phyloP scores from a whole-genome alignment of 495 filamentous ascomycete species.

The Lentithecium fluviatile region DNA sequence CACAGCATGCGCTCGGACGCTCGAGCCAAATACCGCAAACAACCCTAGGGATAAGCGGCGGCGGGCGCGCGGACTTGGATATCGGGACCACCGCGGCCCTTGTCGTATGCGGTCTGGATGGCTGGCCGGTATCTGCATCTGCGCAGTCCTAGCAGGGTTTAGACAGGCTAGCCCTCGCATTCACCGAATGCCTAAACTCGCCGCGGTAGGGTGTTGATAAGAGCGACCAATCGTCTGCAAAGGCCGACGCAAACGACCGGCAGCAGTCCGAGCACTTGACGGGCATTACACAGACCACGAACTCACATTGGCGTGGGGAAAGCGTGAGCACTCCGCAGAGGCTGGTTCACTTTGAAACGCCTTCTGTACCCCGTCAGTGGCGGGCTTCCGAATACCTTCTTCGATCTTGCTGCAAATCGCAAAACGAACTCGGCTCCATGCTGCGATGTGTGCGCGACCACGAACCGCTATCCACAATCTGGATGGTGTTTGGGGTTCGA shows the following conservation, averaged over 20 bases:
- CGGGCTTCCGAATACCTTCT: background rate
- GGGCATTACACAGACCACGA: background rate
- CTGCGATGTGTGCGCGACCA: too few species aligned
- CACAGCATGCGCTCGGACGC: slow-evolving; percentile 1
- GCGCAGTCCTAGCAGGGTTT: background rate
- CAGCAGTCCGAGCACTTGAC: background rate
- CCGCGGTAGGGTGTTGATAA: slow-evolving; percentile 13
- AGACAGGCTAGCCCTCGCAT: background rate
- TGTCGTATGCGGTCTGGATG: slow-evolving; percentile 2
- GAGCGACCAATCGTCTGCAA: background rate
- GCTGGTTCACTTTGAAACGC: slow-evolving; percentile 11
- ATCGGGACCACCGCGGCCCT: slow-evolving; percentile 16
- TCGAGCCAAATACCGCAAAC: slow-evolving; percentile 6
- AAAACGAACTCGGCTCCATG: too few species aligned
- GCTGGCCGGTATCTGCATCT: slow-evolving; percentile 6
- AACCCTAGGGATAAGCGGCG: slow-evolving; percentile 7
- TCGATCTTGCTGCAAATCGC: background rate
- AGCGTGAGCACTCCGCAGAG: slow-evolving; percentile 5
- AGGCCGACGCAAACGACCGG: background rate
- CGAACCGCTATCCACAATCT: too few species aligned
- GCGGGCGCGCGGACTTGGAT: slow-evolving; percentile 9
- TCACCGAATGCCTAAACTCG: slow-evolving; percentile 18
- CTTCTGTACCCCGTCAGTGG: slow-evolving; percentile 3
- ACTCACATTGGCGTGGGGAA: slow-evolving; percentile 17
- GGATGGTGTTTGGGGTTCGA: too few species aligned